phyloP scores from a whole-genome alignment of 2,329 filamentous ascomycete genomes.

The Ascochyta rabiei region DNA sequence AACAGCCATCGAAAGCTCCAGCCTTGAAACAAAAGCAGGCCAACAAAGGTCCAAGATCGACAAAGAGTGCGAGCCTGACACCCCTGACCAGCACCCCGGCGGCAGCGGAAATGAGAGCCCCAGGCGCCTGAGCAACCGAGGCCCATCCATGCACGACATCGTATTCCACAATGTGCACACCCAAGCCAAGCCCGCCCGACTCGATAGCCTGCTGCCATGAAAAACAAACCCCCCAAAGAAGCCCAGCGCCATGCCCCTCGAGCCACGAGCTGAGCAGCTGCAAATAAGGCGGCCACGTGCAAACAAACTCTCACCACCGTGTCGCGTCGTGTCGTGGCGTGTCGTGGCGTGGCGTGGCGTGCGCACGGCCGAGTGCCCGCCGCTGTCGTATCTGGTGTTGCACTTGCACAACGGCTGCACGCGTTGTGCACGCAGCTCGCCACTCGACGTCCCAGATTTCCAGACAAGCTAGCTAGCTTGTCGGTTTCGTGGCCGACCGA shows the following conservation, averaged over 20 bases:
- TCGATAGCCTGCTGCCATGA: constrained; percentile 14
- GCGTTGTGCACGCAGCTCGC: too few species aligned
- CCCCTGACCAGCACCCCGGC: constrained; percentile 13
- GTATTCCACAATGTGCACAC: too few species aligned
- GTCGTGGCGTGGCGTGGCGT: too few species aligned
- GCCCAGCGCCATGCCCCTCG: not conserved
- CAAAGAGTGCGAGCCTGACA: not conserved
- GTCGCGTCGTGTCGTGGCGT: too few species aligned
- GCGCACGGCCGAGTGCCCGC: too few species aligned
- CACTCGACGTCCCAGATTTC: too few species aligned
- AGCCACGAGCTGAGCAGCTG: constrained; percentile 8
- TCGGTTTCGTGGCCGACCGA: too few species aligned
- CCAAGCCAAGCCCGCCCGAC: constrained; percentile 3
- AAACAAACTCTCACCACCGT: not conserved
- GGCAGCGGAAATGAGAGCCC: constrained; percentile 14
- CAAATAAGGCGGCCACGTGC: not conserved
- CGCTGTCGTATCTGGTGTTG: too few species aligned
- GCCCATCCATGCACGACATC: constrained; percentile 8
- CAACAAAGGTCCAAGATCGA: not conserved
- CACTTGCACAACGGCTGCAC: too few species aligned
- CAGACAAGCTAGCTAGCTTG: too few species aligned
- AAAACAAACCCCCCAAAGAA: too few species aligned
- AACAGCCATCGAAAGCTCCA: not conserved
- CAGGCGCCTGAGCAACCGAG: constrained; percentile 6
- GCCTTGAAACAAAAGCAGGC: not conserved